Evolutionary conservation across 352 stramenopile species (phyloP), one percentile per base, ranked within the genome.

Genomic region (Phytophthora cactorum): DNA sequence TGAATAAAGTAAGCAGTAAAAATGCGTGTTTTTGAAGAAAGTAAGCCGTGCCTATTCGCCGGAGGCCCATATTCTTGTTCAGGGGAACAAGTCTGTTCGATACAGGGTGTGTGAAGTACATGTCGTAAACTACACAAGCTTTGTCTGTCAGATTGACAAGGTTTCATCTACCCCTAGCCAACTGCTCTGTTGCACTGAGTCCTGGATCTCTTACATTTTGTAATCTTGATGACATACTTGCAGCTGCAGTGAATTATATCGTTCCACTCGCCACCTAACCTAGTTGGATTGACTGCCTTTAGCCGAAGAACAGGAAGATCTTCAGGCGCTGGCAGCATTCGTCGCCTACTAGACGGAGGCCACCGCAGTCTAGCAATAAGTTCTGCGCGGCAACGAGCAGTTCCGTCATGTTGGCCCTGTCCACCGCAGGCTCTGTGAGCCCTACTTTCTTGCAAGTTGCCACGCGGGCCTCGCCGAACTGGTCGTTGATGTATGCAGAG

Each of bases 291-390:
- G 34, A 44, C 34, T 47, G 31, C 25, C n/a, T 46, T 81, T 64
- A 93, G 11, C 86, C 86, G 52, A 86, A 93, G 65, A 89, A 77
- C 32, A 94, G 54, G 65, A 88, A 91, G 51, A 92, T 91, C 69
- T 89, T 89, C 22, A 94, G 74, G 5, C 86, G 82, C 17, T 87
- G 74, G 47, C 69, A 64, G 53, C 75, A 77, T 44, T 88, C 81
- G 49, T 92, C 78, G 47, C 82, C 64, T 6, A 76, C 72, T 9
- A 86, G 69, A 53, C 76, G 74, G 27, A 88, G 56, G 36, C 62
- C 74, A 46, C 66, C 62, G 45, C 65, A 78, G 68, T 94, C 84
- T 10, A 91, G 61, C 28, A 87, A 72, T 49, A 94, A 64, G 58
- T 94, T 94, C 66, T 91, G 79, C 31, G 82, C 74, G 27, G 81